phyloP scores from a whole-genome alignment of 441 rosid species.

The Jatropha podagrica region DNA sequence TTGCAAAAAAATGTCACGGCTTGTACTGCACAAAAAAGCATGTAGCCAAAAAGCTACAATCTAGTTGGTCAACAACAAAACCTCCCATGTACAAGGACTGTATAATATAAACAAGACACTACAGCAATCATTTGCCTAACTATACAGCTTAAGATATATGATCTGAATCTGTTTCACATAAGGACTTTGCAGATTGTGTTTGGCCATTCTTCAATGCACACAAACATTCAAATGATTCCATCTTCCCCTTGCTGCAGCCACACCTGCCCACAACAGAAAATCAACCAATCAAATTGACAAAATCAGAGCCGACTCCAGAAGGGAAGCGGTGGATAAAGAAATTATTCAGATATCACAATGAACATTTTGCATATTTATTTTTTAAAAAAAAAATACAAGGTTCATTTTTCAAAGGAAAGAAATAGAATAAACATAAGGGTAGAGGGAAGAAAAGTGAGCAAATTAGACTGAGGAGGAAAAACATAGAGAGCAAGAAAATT shows the following conservation, averaged over 20 bases:
- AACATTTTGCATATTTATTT: constrained; percentile 1
- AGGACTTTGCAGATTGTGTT: constrained; percentile 40
- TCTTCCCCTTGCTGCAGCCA: constrained; percentile 56
- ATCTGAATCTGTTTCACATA: constrained; percentile 34
- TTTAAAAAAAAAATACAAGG: background rate
- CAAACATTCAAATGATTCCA: constrained; percentile 53
- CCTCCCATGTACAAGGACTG: constrained; percentile 30
- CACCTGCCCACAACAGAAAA: constrained; percentile 66
- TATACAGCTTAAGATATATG: constrained; percentile 27
- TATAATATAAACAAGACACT: constrained; percentile 23
- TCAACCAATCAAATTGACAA: constrained; percentile 67
- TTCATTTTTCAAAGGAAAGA: constrained; percentile 8
- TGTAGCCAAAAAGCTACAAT: background rate
- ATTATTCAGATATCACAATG: constrained; percentile 14
- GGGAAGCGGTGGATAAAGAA: constrained; percentile 27
- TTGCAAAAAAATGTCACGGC: constrained; percentile 19
- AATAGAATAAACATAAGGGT: background rate
- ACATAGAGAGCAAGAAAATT: background rate
- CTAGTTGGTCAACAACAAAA: constrained; percentile 27
- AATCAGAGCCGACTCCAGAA: constrained; percentile 22
- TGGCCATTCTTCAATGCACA: constrained; percentile 56
- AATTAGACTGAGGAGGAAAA: background rate
- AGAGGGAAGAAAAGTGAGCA: background rate
- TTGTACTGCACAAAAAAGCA: constrained; percentile 7
- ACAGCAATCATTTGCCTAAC: constrained; percentile 22